Conservation (phyloP, 2,329 filamentous ascomycete species). For the Calonectria naviculata region DNA sequence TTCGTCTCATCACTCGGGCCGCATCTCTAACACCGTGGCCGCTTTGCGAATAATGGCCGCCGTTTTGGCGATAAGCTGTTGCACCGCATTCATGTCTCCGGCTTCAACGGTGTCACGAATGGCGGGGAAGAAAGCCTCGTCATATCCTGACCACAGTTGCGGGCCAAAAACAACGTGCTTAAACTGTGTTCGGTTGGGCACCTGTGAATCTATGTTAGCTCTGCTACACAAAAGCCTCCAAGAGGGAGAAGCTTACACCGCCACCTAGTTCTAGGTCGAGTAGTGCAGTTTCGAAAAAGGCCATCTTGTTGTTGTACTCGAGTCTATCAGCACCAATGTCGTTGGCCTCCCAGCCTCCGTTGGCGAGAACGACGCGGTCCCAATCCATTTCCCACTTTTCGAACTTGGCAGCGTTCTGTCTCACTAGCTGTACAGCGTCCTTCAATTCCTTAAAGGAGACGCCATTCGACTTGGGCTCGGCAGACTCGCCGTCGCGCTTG, state of each 20-base stretch:
- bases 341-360: slow-evolving; percentile 81
- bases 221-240: neutral
- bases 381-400: slow-evolving; percentile 82
- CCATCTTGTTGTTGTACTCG: slow-evolving; percentile 83
- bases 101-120: slow-evolving; percentile 83
- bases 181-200: slow-evolving; percentile 90
- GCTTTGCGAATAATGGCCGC: slow-evolving; percentile 75
- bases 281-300: slow-evolving; percentile 83
- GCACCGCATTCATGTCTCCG: slow-evolving; percentile 76
- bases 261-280: slow-evolving; percentile 78
- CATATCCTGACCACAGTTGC: slow-evolving; percentile 71
- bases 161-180: slow-evolving; percentile 94
- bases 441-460: slow-evolving; percentile 47
- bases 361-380: slow-evolving; percentile 77
- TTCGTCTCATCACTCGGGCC: slow-evolving; percentile 38
- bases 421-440: slow-evolving; percentile 71
- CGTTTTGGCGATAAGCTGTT: slow-evolving; percentile 76
- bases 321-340: slow-evolving; percentile 75
- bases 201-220: slow-evolving; percentile 55
- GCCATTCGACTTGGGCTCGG: slow-evolving; percentile 20
- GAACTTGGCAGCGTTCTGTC: slow-evolving; percentile 65
- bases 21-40: slow-evolving; percentile 49
- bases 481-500: slow-evolving; percentile 38
- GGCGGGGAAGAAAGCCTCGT: slow-evolving; percentile 67
- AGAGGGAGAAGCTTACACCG: slow-evolving; percentile 72